Conservation (phyloP, 2,329 filamentous ascomycete species). For the Dendrostoma leiphaemia region DNA sequence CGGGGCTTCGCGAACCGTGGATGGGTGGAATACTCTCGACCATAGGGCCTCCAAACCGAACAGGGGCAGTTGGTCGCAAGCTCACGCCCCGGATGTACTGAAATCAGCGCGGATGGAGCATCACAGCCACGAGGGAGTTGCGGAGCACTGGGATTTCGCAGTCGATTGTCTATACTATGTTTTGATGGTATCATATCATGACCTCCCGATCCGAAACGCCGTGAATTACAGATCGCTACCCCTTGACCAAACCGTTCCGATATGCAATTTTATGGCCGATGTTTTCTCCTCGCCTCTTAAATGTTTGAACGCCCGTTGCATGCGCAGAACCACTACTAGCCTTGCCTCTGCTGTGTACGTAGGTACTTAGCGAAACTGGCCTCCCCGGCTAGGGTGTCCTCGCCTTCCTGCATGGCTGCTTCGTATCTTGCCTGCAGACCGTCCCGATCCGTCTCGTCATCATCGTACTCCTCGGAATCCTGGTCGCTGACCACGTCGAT, state of each 20-base stretch:
- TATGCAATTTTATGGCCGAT: conserved; percentile 23
- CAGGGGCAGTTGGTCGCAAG: not conserved
- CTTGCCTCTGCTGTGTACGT: conserved; percentile 37
- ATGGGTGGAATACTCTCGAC: not conserved
- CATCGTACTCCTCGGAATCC: conserved; percentile 55
- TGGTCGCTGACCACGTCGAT: conserved; percentile 47
- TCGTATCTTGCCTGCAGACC: conserved; percentile 75
- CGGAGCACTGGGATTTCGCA: conserved; percentile 8
- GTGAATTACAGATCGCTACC: conserved; percentile 19
- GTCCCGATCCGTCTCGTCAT: conserved; percentile 59
- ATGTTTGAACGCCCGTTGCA: not conserved
- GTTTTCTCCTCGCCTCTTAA: not conserved
- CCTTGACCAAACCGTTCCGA: not conserved
- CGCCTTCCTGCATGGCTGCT: conserved; percentile 64
- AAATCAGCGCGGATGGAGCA: not conserved
- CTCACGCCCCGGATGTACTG: not conserved
- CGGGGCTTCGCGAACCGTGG: not conserved
- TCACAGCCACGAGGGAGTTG: conserved; percentile 13
- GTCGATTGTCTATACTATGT: conserved; percentile 17
- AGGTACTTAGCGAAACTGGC: conserved; percentile 64
- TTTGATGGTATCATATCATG: conserved; percentile 25
- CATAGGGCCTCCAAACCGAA: not conserved
- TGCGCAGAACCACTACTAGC: not conserved
- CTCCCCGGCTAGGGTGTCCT: conserved; percentile 48
- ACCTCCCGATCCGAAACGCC: conserved; percentile 25